Percentiles rank a stretch among this genome's conserved stretches.
phyloP scores from a whole-genome alignment of 2,329 filamentous ascomycete genomes.

The Fusarium floridanum region DNA sequence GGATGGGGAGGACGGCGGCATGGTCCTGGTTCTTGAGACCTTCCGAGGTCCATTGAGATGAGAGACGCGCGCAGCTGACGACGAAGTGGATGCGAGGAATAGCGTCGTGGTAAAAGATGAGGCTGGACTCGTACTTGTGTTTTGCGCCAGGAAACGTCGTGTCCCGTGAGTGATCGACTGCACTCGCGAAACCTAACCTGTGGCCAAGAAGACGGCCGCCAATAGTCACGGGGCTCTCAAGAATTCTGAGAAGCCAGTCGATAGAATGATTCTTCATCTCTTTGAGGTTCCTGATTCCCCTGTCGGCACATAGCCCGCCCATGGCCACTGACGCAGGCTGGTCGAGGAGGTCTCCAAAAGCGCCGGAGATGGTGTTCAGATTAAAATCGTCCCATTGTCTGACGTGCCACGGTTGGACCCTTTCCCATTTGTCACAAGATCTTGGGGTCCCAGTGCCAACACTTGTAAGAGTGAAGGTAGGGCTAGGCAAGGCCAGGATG shows the following conservation, averaged over 20 bases:
- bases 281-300: background rate
- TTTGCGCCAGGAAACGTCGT: background rate
- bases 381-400: background rate
- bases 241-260: background rate
- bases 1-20: background rate
- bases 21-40: background rate
- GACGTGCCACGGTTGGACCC: background rate
- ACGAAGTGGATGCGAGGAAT: background rate
- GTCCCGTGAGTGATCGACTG: background rate
- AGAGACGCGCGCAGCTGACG: background rate
- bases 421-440: background rate
- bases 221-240: background rate
- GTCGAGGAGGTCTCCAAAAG: background rate
- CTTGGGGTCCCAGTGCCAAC: background rate
- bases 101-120: background rate
- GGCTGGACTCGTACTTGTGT: background rate
- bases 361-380: background rate
- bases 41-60: background rate
- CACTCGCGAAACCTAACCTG: background rate
- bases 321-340: background rate
- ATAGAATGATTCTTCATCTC: background rate
- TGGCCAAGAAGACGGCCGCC: background rate
- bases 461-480: background rate
- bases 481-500: background rate
- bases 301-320: accelerated